Conservation (phyloP, 345 rosid species). For the Eucalyptus globulus region DNA sequence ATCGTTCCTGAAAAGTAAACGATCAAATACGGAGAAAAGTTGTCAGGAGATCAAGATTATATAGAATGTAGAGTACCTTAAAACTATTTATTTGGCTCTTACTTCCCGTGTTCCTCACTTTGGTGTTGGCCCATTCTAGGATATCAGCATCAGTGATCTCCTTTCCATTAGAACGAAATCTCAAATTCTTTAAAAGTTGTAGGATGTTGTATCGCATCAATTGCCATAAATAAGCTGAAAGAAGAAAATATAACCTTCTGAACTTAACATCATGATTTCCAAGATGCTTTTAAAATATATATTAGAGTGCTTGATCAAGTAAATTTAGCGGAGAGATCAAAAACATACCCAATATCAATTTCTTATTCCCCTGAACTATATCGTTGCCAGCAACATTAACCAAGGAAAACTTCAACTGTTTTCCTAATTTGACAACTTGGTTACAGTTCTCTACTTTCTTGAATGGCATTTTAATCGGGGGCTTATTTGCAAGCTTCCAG, state of each 20-base stretch:
- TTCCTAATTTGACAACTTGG: conserved; percentile 91
- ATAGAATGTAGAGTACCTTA: conserved; percentile 33
- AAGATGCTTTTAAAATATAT: neutral
- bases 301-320: neutral
- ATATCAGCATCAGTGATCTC: conserved; percentile 82
- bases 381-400: conserved; percentile 96
- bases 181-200: conserved; percentile 87
- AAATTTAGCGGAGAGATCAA: neutral
- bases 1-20: neutral
- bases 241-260: neutral
- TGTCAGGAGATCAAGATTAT: neutral
- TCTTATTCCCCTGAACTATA: conserved; percentile 91
- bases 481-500: conserved; percentile 91
- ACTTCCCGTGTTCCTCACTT: conserved; percentile 61
- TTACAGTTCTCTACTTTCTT: conserved; percentile 97
- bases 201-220: conserved; percentile 91
- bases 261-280: neutral
- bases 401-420: conserved; percentile 88
- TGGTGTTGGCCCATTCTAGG: conserved; percentile 81
- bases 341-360: conserved; percentile 68
- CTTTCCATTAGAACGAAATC: conserved; percentile 84
- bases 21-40: neutral
- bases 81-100: conserved; percentile 70
- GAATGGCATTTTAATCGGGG: conserved; percentile 93
- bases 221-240: conserved; percentile 88